Evolutionary conservation across 306 rosid genomes (phyloP), one percentile per base, ranked within the genome.

Genomic region (Cicer cuneatum): DNA sequence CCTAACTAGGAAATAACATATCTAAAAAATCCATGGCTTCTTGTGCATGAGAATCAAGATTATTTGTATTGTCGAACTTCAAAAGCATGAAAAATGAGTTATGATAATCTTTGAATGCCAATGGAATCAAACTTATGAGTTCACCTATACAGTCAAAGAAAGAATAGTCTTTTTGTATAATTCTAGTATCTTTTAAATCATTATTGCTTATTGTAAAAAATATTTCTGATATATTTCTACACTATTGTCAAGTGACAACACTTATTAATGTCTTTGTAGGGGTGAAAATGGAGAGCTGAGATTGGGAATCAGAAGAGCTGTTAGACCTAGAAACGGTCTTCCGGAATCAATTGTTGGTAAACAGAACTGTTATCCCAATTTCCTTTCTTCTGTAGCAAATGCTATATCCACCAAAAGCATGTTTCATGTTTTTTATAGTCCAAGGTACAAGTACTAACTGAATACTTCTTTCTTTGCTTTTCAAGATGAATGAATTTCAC

Each of bases 261-360:
- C 4, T 29, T 78, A 37, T 72, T 19, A 70, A 74, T 83, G 74
- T 60, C 73, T 77, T 71, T 82, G 73, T 70, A 95, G 99, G 89
- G 96, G 98, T 79, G 97, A 95, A 83, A 92, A 88, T 76, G 98
- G 98, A 80, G 98, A 92, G 84, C 84, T 95, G 71, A 90, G 99
- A 73, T 80, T 95, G 90, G 99, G 99, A 60, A 89, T 95, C 80
- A 89, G 99, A 84, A 92, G 93, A 86, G 89, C 97, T 74, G 84
- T 80, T 80, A 83, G 99, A 63, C 98, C 99, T 8, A 86, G 89
- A 85, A 90, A 85, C 74, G 88, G 91, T 72, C 97, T 95, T 87
- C 99, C 99, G 53, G 93, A 90, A 76, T 77, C 98, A 69, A 47
- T 92, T 80, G 80, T 86, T 15, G 85, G 97, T 63, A 89, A 79